phyloP scores from a whole-genome alignment of 1,139 yeast genomes.

The Candida sp. region DNA sequence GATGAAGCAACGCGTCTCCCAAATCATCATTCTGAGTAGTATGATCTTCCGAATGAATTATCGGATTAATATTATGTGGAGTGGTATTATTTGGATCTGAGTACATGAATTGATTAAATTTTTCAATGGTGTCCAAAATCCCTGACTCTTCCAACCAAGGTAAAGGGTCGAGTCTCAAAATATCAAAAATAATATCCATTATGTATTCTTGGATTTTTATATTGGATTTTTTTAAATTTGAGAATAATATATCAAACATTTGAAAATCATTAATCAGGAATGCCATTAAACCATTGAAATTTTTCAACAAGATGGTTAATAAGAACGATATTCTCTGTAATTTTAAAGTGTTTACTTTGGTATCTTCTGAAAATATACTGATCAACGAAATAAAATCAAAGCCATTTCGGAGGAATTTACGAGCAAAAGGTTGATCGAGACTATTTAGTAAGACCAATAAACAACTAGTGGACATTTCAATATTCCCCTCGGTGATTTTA shows the following conservation, averaged over 20 bases:
- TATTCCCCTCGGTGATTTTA: slow-evolving; percentile 60
- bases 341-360: slow-evolving; percentile 17
- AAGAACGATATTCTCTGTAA: slow-evolving; percentile 63
- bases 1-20: slow-evolving; percentile 36
- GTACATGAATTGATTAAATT: slow-evolving; percentile 6
- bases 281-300: slow-evolving; percentile 76
- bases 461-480: slow-evolving; percentile 53
- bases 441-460: slow-evolving; percentile 55
- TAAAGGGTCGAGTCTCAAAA: slow-evolving; percentile 57
- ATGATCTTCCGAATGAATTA: background rate
- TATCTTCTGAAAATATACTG: slow-evolving; percentile 48
- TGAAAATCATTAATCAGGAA: slow-evolving; percentile 57
- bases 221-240: slow-evolving; percentile 60
- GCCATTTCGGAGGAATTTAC: slow-evolving; percentile 58
- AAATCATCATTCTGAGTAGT: slow-evolving; percentile 8
- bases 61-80: background rate
- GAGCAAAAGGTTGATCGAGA: slow-evolving; percentile 56
- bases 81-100: background rate
- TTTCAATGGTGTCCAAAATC: slow-evolving; percentile 29
- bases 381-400: slow-evolving; percentile 62
- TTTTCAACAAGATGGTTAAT: slow-evolving; percentile 58
- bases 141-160: slow-evolving; percentile 50
- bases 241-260: slow-evolving; percentile 56
- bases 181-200: slow-evolving; percentile 69
- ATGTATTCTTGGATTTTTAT: slow-evolving; percentile 56